Conservation (phyloP, 2,329 filamentous ascomycete genomes). For the Fusarium xyrophilum region DNA sequence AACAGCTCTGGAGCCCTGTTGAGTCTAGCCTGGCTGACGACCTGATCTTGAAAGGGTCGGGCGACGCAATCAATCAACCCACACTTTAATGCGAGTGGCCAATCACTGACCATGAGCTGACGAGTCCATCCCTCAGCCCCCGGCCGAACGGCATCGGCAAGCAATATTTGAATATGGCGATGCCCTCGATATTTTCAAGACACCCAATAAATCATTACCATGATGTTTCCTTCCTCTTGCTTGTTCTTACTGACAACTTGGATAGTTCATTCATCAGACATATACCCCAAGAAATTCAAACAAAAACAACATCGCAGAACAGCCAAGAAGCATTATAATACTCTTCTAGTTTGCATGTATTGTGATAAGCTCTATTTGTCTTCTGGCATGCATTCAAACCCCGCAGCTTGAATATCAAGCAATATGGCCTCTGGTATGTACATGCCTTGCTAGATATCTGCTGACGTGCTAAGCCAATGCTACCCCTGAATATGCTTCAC, state of each 20-base stretch:
- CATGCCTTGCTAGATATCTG: not conserved
- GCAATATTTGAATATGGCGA: slow-evolving; percentile 4
- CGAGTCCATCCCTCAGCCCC: slow-evolving; percentile 44
- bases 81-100: slow-evolving; percentile 18
- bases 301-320: not conserved
- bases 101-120: slow-evolving; percentile 46
- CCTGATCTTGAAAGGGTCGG: slow-evolving; percentile 12
- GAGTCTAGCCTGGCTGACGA: slow-evolving; percentile 9
- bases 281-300: slow-evolving; percentile 18
- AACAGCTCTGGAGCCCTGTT: slow-evolving; percentile 14
- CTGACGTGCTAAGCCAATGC: not conserved
- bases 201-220: not conserved
- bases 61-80: slow-evolving; percentile 37
- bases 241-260: not conserved
- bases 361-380: slow-evolving; percentile 9
- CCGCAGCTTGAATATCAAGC: not conserved
- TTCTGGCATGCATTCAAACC: not conserved
- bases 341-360: not conserved
- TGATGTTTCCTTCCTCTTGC: not conserved
- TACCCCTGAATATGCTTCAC: not conserved
- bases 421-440: slow-evolving; percentile 4
- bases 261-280: not conserved
- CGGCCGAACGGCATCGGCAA: slow-evolving; percentile 26
- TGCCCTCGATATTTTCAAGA: slow-evolving; percentile 1
- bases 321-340: not conserved